These are phyloP conservation scores for Pachysolen tannophilus DNA, from an alignment of 805 yeast genomes.

Conservation along the genomic window DNA sequence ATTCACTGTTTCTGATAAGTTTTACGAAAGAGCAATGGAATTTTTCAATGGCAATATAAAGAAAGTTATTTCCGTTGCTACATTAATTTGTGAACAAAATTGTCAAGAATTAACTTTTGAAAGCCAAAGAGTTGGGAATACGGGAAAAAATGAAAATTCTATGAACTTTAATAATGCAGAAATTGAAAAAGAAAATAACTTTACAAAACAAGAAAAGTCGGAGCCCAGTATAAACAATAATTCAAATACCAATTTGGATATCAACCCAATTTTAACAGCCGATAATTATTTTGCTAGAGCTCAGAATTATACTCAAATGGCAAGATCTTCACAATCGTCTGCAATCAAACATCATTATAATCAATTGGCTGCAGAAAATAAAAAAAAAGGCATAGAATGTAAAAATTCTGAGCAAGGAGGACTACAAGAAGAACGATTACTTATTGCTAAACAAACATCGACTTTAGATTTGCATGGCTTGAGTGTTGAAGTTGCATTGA, in stretches of 20 bases:
- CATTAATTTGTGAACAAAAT: conserved; percentile 23
- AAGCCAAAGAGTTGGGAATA: conserved; percentile 3
- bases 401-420: conserved; percentile 8
- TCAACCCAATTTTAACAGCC: conserved; percentile 6
- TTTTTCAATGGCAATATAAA: conserved; percentile 37
- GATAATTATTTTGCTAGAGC: conserved; percentile 5
- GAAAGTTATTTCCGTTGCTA: conserved; percentile 28
- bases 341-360: conserved; percentile 8
- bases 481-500: conserved; percentile 38
- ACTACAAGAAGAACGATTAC: background rate
- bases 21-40: conserved; percentile 28
- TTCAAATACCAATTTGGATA: conserved; percentile 10
- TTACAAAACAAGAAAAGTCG: background rate
- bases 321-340: conserved; percentile 4
- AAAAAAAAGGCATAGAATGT: conserved; percentile 11
- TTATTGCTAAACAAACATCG: conserved; percentile 12
- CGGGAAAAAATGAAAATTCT: too few species aligned
- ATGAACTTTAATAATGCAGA: background rate
- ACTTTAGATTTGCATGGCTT: conserved; percentile 52
- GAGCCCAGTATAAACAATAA: background rate
- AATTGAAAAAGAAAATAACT: background rate
- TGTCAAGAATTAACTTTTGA: conserved; percentile 21
- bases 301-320: conserved; percentile 6
- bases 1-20: conserved; percentile 27
- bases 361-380: conserved; percentile 6